A percentile compares a stretch with the other conserved stretches of the same genome.
These are phyloP conservation scores for Thelonectria discophora DNA, from an alignment of 2,329 filamentous ascomycete species.

Conservation along the genomic window DNA sequence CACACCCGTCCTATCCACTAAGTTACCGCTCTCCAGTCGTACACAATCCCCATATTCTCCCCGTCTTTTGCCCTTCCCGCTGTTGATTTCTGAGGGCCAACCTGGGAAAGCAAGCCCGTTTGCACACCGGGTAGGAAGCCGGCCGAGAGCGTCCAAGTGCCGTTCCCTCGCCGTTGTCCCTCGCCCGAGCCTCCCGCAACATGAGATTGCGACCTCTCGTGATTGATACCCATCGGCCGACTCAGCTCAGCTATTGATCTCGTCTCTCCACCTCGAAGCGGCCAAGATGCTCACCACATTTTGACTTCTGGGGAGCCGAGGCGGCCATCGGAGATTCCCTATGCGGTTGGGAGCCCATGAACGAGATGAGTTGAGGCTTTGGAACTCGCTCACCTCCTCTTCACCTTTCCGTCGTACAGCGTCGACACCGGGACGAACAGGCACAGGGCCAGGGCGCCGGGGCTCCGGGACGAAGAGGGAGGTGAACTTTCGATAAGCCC, in stretches of 20 bases:
- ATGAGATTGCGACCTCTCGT: neutral
- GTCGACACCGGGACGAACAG: conserved; percentile 5
- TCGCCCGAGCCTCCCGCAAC: neutral
- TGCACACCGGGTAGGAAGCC: conserved; percentile 4
- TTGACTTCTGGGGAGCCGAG: conserved; percentile 1
- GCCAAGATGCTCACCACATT: neutral
- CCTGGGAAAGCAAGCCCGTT: neutral
- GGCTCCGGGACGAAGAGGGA: neutral
- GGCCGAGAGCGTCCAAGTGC: neutral
- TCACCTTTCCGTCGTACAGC: conserved; percentile 1
- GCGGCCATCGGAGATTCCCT: conserved; percentile 28
- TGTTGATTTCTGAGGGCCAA: neutral
- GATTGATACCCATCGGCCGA: neutral
- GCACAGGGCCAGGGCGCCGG: conserved; percentile 14
- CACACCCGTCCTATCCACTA: conserved; percentile 13
- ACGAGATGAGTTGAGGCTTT: neutral
- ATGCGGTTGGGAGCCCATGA: conserved; percentile 18
- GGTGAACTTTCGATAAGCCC: conserved; percentile 16
- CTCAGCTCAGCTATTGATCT: neutral
- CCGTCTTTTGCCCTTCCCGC: neutral
- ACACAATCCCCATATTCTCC: conserved; percentile 18
- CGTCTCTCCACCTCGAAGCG: neutral
- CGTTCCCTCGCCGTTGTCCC: neutral
- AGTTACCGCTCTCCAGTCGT: conserved; percentile 3
- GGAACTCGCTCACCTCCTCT: neutral